Percentiles rank a stretch among this genome's conserved stretches.
These are phyloP conservation scores for Claviceps sp. DNA, from an alignment of 2,329 filamentous ascomycete species.

Conservation along the genomic window DNA sequence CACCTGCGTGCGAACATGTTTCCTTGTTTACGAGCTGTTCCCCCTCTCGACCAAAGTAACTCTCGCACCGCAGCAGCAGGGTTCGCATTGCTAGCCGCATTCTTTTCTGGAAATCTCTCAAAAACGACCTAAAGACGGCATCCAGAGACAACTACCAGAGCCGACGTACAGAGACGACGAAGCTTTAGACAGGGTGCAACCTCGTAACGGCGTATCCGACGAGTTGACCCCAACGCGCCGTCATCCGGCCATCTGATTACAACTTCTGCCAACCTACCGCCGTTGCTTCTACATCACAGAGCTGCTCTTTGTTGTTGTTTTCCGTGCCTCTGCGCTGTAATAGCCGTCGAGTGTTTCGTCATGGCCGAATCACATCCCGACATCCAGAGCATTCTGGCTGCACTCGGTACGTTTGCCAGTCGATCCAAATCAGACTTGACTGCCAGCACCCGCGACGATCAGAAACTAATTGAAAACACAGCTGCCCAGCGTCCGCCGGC, in stretches of 20 bases:
- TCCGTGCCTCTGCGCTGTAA: not conserved
- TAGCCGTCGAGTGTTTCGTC: not conserved
- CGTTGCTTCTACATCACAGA: not conserved
- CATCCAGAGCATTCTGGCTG: slow-evolving; percentile 34
- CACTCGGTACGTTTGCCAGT: slow-evolving; percentile 27
- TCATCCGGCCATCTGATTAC: not conserved
- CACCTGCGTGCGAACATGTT: not conserved
- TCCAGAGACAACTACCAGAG: too few relatives aligned
- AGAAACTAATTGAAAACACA: slow-evolving; percentile 10
- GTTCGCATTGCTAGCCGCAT: not conserved
- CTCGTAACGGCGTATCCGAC: not conserved
- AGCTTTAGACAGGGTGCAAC: not conserved
- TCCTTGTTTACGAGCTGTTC: not conserved
- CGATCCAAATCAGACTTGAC: not conserved
- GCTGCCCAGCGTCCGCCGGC: slow-evolving; percentile 31
- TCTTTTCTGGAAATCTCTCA: not conserved
- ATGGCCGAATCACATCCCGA: slow-evolving; percentile 28
- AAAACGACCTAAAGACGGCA: too few relatives aligned
- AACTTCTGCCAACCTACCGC: not conserved
- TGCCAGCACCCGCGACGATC: not conserved
- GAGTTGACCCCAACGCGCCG: not conserved
- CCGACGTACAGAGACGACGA: not conserved
- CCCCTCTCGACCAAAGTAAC: not conserved
- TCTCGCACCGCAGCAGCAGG: not conserved
- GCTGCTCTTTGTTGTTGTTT: not conserved